Conservation (phyloP, 768 basidiomycete species). For the Lentinula raphanica region DNA sequence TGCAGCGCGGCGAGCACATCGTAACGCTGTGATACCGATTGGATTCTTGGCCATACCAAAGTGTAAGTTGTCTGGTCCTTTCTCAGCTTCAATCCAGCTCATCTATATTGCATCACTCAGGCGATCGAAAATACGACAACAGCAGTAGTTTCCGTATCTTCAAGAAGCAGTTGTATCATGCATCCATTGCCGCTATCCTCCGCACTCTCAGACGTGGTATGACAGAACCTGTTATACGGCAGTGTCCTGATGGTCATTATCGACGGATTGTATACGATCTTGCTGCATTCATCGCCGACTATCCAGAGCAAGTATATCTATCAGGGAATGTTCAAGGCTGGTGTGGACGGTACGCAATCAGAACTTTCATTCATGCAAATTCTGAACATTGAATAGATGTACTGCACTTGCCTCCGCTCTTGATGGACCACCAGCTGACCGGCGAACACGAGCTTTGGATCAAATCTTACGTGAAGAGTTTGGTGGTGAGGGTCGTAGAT, state of each 20-base stretch:
- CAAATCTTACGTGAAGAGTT: background rate
- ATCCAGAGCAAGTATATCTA: conserved; percentile 22
- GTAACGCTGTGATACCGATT: conserved; percentile 19
- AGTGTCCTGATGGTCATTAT: conserved; percentile 24
- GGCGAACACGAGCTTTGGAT: background rate
- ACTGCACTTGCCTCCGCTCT: background rate
- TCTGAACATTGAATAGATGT: background rate
- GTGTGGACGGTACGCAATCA: conserved; percentile 8
- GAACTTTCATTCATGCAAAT: background rate
- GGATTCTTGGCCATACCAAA: conserved; percentile 27
- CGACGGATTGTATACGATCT: conserved; percentile 17
- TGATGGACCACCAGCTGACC: background rate
- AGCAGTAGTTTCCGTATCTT: conserved; percentile 11
- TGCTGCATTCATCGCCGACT: conserved; percentile 24
- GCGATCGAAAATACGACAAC: conserved; percentile 6
- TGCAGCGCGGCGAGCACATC: conserved; percentile 24
- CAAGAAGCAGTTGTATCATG: conserved; percentile 14
- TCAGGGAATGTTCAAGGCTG: conserved; percentile 19
- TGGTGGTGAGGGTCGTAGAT: background rate
- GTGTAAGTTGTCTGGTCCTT: conserved; percentile 11
- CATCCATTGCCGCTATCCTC: conserved; percentile 12
- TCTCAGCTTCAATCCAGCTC: background rate
- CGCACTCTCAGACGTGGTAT: conserved; percentile 16
- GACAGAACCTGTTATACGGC: conserved; percentile 15
- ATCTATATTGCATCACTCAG: background rate